Percentiles rank a stretch among this genome's conserved stretches.
Conservation (phyloP, 768 basidiomycete species). For the Podaxis sp. region DNA sequence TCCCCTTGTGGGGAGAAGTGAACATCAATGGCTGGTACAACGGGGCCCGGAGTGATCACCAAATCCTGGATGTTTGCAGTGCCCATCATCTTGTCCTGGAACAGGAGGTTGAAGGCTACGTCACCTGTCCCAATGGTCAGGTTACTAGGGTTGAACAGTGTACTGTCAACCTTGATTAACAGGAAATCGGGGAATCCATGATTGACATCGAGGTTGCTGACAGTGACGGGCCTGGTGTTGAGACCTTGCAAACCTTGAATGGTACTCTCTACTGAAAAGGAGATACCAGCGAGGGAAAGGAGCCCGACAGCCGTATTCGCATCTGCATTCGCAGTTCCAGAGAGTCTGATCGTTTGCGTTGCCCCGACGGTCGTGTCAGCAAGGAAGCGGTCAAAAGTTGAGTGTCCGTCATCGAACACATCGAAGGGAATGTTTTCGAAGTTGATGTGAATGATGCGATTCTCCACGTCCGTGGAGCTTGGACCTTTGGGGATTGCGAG, state of each 20-base stretch:
- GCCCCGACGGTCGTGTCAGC: conserved; percentile 51
- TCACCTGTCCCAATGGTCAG: conserved; percentile 55
- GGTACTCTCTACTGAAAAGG: conserved; percentile 52
- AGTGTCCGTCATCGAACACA: conserved; percentile 42
- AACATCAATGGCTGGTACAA: conserved; percentile 48
- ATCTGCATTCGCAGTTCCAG: conserved; percentile 51
- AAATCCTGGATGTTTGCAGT: conserved; percentile 43
- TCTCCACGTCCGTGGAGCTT: conserved; percentile 55
- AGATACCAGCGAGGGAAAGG: conserved; percentile 52
- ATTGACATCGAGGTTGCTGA: conserved; percentile 58
- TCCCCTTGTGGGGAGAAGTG: conserved; percentile 55
- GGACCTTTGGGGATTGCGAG: conserved; percentile 55
- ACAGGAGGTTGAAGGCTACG: conserved; percentile 55
- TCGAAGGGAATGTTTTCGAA: conserved; percentile 60
- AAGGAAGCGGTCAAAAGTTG: conserved; percentile 57
- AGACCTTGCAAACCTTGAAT: conserved; percentile 66
- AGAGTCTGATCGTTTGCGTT: conserved; percentile 42
- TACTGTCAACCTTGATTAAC: conserved; percentile 60
- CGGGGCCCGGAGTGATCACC: conserved; percentile 54
- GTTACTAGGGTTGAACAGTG: conserved; percentile 58
- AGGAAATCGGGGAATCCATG: conserved; percentile 64
- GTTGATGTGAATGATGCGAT: conserved; percentile 54
- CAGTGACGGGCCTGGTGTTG: conserved; percentile 48
- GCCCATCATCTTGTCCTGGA: conserved; percentile 54
- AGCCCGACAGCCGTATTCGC: conserved; percentile 64